These are phyloP conservation scores for Pisolithus tinctorius DNA, from an alignment of 768 basidiomycete genomes.

Conservation along the genomic window DNA sequence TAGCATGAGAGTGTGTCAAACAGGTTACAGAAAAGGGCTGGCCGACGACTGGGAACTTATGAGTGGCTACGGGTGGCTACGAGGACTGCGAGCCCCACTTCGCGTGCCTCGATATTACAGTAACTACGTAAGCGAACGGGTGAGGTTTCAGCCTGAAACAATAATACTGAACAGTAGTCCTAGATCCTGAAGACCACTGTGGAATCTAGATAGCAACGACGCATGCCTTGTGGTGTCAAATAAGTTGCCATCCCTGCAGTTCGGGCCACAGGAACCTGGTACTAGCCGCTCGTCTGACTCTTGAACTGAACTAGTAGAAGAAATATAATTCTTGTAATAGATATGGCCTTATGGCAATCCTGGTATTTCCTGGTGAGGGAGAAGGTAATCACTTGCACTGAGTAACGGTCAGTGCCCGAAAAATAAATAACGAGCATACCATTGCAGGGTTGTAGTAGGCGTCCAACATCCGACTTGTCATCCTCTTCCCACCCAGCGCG, in stretches of 20 bases:
- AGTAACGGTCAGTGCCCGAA: background rate
- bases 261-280: background rate
- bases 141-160: no score
- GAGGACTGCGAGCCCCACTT: no score
- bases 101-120: no score
- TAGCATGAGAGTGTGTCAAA: constrained; percentile 8
- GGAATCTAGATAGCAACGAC: background rate
- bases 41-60: no score
- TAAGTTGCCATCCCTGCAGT: background rate
- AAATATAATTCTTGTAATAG: background rate
- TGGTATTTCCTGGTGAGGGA: background rate
- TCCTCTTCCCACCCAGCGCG: constrained; percentile 18
- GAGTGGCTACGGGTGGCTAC: no score
- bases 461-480: background rate
- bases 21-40: constrained; percentile 4
- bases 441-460: background rate
- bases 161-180: no score
- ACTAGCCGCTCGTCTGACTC: background rate
- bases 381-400: constrained; percentile 11
- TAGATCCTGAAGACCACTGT: no score
- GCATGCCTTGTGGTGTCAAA: background rate
- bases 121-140: no score
- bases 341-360: constrained; percentile 8
- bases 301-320: no score
- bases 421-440: background rate